phyloP scores from a whole-genome alignment of 345 rosid genomes.

The Eucalyptus brandiana region DNA sequence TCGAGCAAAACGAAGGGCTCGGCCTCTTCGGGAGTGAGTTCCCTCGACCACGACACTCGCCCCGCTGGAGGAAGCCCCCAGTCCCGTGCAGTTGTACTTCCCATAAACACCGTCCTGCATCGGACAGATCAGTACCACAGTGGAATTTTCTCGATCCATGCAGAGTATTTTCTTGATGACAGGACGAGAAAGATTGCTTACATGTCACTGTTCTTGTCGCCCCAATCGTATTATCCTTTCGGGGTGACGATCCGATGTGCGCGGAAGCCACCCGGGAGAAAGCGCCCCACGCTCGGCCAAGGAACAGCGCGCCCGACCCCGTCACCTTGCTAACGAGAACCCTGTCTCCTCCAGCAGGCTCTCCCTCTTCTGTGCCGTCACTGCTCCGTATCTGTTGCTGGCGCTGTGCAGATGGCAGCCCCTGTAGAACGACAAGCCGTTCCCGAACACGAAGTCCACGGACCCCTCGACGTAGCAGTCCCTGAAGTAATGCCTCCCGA shows the following conservation, averaged over 20 bases:
- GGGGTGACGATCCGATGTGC: slow-evolving; percentile 83
- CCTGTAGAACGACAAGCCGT: slow-evolving; percentile 20
- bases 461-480: slow-evolving; percentile 35
- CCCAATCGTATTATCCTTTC: slow-evolving; percentile 95
- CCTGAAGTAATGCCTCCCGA: slow-evolving; percentile 26
- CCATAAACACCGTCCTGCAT: slow-evolving; percentile 94
- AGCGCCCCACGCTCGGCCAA: slow-evolving; percentile 98
- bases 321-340: slow-evolving; percentile 94
- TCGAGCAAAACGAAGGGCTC: slow-evolving; percentile 66
- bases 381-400: slow-evolving; percentile 39
- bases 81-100: slow-evolving; percentile 80
- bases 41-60: slow-evolving; percentile 81
- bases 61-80: slow-evolving; percentile 70
- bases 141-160: neutral
- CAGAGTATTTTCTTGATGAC: neutral
- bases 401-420: slow-evolving; percentile 31
- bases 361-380: slow-evolving; percentile 73
- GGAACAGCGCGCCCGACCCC: slow-evolving; percentile 85
- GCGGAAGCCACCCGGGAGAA: slow-evolving; percentile 88
- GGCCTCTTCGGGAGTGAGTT: slow-evolving; percentile 74
- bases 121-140: neutral
- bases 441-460: slow-evolving; percentile 31
- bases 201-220: slow-evolving; percentile 85
- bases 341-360: slow-evolving; percentile 88
- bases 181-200: slow-evolving; percentile 8